Evolutionary conservation across 495 filamentous ascomycete species (phyloP).

Genomic region (Emericellopsis terricola): DNA sequence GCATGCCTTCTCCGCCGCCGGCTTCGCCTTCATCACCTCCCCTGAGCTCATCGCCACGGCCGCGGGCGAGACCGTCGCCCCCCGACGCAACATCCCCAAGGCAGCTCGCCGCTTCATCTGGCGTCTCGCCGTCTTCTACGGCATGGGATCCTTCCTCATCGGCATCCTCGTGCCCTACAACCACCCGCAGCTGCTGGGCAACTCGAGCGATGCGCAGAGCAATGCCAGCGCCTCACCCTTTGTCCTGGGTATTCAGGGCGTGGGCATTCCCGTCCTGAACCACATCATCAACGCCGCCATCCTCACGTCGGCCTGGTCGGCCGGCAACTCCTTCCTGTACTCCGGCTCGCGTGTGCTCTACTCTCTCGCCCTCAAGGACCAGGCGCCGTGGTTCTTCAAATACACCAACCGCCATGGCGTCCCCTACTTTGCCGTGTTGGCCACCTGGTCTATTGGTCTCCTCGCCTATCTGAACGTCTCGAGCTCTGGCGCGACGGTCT

Average conservation of each 20-base stretch:
- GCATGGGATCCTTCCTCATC: constrained; percentile 51
- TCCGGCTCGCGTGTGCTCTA: constrained; percentile 66
- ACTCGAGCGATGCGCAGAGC: constrained; percentile 39
- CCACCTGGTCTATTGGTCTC: constrained; percentile 30
- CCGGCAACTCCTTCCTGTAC: constrained; percentile 65
- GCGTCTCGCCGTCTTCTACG: constrained; percentile 57
- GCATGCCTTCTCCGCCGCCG: constrained; percentile 25
- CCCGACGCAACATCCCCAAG: constrained; percentile 53
- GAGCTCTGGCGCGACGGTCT: constrained; percentile 35
- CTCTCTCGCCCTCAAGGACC: constrained; percentile 42
- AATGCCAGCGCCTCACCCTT: constrained; percentile 38
- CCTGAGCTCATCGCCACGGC: constrained; percentile 40
- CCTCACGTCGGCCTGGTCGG: constrained; percentile 31
- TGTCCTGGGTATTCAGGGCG: constrained; percentile 26
- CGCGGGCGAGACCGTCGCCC: constrained; percentile 62
- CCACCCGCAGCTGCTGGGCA: constrained; percentile 32
- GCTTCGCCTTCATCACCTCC: constrained; percentile 31
- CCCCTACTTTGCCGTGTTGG: constrained; percentile 42
- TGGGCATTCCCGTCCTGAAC: constrained; percentile 24
- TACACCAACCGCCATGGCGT: constrained; percentile 38
- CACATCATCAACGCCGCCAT: constrained; percentile 30
- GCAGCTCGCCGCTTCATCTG: constrained; percentile 53
- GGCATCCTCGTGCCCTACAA: constrained; percentile 43
- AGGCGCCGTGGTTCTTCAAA: constrained; percentile 40
- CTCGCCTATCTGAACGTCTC: constrained; percentile 45